Evolutionary conservation across 257 asterid species (phyloP).

Genomic region (Orobanche coerulescens): DNA sequence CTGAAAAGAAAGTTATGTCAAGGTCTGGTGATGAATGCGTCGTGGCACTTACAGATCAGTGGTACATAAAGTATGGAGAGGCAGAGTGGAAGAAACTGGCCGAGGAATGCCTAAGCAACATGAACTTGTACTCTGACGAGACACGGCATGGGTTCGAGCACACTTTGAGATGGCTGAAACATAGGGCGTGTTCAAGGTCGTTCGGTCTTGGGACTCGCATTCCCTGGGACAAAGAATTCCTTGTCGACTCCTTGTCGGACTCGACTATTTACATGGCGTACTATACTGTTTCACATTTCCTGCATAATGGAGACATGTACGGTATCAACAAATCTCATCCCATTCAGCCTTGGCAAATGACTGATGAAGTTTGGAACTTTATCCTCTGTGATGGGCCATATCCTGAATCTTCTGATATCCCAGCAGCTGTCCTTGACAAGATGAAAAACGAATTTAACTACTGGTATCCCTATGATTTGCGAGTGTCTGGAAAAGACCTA

Average conservation of each 20-base stretch:
- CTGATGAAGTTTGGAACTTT: neutral
- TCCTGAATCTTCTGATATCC: neutral
- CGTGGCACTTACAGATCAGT: constrained; percentile 62
- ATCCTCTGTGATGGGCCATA: neutral
- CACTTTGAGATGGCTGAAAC: constrained; percentile 58
- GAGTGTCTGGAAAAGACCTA: neutral
- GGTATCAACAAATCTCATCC: too few relatives aligned
- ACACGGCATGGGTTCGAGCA: constrained; percentile 51
- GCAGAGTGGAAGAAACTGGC: constrained; percentile 44
- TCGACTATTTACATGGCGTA: neutral
- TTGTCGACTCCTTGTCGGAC: neutral
- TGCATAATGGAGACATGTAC: neutral
- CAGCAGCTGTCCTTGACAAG: neutral
- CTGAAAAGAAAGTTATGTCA: constrained; percentile 55
- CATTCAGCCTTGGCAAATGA: neutral
- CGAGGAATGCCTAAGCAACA: constrained; percentile 49
- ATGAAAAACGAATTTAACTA: neutral
- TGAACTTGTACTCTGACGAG: constrained; percentile 56
- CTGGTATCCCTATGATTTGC: neutral
- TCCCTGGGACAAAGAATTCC: neutral
- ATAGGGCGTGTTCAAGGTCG: constrained; percentile 59
- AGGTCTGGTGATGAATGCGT: constrained; percentile 71
- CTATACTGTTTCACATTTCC: neutral
- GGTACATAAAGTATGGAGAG: constrained; percentile 56
- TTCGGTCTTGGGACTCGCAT: constrained; percentile 44